These are phyloP conservation scores for Wickerhamomyces kurtzmanii DNA, from an alignment of 805 yeast species.

Conservation along the genomic window DNA sequence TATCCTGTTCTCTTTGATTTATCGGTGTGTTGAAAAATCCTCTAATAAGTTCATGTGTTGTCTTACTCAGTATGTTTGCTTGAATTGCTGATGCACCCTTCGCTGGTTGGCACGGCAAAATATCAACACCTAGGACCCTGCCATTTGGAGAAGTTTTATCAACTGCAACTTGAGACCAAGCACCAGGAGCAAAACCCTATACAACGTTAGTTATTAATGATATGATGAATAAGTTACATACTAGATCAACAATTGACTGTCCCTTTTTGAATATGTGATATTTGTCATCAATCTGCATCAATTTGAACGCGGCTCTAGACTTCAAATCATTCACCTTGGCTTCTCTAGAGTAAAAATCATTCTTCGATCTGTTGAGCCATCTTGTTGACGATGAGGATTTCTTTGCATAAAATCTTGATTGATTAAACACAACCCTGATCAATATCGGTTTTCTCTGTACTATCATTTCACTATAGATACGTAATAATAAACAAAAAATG, in stretches of 20 bases:
- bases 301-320: constrained; percentile 88
- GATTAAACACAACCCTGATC: not conserved
- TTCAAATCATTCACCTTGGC: constrained; percentile 55
- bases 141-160: constrained; percentile 40
- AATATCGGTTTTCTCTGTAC: not conserved
- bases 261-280: constrained; percentile 47
- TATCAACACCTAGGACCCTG: constrained; percentile 70
- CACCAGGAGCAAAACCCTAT: constrained; percentile 92
- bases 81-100: constrained; percentile 72
- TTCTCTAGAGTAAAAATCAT: constrained; percentile 56
- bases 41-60: constrained; percentile 49
- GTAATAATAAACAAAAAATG: too few relatives aligned
- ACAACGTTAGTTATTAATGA: too few relatives aligned
- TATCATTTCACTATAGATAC: not conserved
- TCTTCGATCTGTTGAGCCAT: constrained; percentile 68
- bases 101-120: constrained; percentile 74
- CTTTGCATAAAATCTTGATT: constrained; percentile 8
- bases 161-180: constrained; percentile 84
- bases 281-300: constrained; percentile 63
- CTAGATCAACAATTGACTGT: constrained; percentile 69
- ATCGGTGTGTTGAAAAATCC: constrained; percentile 31
- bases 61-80: constrained; percentile 70
- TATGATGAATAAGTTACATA: too few relatives aligned
- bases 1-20: constrained; percentile 10
- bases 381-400: constrained; percentile 45